Base-by-base conservation (phyloP, 805 yeast genomes). In the Candida endomychidarum region DNA sequence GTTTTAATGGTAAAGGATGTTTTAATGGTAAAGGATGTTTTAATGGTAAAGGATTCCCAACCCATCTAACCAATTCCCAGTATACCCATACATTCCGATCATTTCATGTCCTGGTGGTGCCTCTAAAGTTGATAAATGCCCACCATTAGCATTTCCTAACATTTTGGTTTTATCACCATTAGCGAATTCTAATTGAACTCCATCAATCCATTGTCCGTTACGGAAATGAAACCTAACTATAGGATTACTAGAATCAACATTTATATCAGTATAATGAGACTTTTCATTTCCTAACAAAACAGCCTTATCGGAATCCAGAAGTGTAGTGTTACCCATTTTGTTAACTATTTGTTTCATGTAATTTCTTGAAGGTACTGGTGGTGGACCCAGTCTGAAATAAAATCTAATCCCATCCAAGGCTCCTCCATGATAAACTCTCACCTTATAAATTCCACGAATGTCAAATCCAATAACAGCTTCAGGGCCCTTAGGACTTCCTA, bases 151-250 rank as follows among this genome's bases (percentile, higher is more conserved):
- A 35, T 85, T 85, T 10, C 97, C 97, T 49, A 67, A 75, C 71
- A 77, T 61, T 2, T 70, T 72, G 27, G 83, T 75, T 1, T 66
- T 51, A 45, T 80, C 67, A 2, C 83, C 84, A 3, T 56, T 55
- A 41, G 64, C 67, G 2, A 95, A 85, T 14, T 80, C 69, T 23
- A 93, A 65, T 55, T 86, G 93, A 16, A 87, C 65, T 1, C 83
- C 96, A 67, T 93, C 98, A 4, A 93, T 69, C 97, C 98, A 93
- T 1, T 72, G 80, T 8, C 98, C 98, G 29, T 79, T 70, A 48
- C 95, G 71, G 33, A 88, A 63, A 30, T 74, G 70, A 40, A 90
- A 65, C 18, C 82, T 83, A 3, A 69, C 57, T 6, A 91, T 65
- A 8, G 48, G 43, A 55, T 91, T 96, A 34, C 80, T 86, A 0